phyloP scores from a whole-genome alignment of 345 rosid genomes.

The Murraya koenigii region DNA sequence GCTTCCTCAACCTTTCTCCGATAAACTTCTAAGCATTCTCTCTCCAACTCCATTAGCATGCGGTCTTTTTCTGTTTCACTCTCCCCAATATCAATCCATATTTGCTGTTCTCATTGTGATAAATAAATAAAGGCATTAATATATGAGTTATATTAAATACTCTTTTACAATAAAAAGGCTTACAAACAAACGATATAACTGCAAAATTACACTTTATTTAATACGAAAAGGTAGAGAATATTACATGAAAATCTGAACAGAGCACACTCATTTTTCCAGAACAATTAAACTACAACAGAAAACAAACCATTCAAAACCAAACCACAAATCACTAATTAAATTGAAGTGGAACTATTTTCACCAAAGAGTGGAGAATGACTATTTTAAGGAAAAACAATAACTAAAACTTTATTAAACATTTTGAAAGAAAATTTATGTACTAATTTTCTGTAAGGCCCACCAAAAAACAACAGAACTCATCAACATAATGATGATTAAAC shows the following conservation, averaged over 20 bases:
- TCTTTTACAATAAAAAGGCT: background rate
- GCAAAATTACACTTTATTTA: background rate
- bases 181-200: background rate
- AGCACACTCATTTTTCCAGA: background rate
- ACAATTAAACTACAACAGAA: background rate
- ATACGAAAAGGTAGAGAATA: background rate
- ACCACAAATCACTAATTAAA: background rate
- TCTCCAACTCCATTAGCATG: conserved; percentile 85
- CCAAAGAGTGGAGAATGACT: background rate
- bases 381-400: too few species aligned
- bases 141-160: background rate
- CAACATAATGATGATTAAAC: background rate
- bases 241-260: background rate
- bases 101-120: conserved; percentile 59
- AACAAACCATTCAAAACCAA: background rate
- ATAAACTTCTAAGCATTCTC: conserved; percentile 87
- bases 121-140: background rate
- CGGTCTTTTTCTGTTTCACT: conserved; percentile 77
- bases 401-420: background rate
- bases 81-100: conserved; percentile 97
- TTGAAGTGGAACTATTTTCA: background rate
- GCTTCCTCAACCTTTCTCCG: conserved; percentile 91
- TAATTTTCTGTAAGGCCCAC: background rate
- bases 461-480: background rate
- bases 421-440: background rate